phyloP scores from a whole-genome alignment of 2,329 filamentous ascomycete species.

The Diplocarpon mali region DNA sequence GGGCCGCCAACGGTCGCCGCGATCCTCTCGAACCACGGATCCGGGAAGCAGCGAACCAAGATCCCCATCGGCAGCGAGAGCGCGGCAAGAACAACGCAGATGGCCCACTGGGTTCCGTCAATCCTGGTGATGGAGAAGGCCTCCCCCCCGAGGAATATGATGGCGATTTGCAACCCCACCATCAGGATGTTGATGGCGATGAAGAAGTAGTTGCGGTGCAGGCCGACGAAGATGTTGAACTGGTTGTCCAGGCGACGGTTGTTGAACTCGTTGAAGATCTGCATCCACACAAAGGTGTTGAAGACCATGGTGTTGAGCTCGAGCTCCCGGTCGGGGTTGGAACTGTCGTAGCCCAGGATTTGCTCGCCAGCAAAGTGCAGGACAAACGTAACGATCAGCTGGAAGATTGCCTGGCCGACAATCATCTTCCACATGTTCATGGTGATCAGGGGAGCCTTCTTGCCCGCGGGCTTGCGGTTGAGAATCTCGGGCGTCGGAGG shows the following conservation, averaged over 20 bases:
- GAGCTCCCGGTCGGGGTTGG: conserved; percentile 41
- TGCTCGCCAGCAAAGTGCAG: conserved; percentile 63
- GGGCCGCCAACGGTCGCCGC: conserved; percentile 1
- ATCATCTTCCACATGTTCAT: conserved; percentile 99
- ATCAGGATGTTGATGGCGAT: conserved; percentile 74
- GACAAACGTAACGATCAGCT: conserved; percentile 67
- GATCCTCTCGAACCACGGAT: conserved; percentile 2
- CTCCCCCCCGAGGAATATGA: conserved; percentile 72
- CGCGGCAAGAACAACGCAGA: conserved; percentile 72
- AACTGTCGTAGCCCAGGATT: conserved; percentile 46
- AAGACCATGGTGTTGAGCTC: conserved; percentile 63
- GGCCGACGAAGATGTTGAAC: conserved; percentile 90
- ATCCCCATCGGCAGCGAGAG: conserved; percentile 73
- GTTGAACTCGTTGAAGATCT: conserved; percentile 87
- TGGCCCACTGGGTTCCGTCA: conserved; percentile 69
- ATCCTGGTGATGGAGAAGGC: conserved; percentile 59
- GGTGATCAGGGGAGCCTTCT: conserved; percentile 67
- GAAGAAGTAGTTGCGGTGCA: conserved; percentile 81
- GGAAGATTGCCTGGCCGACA: conserved; percentile 80
- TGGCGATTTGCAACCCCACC: conserved; percentile 80
- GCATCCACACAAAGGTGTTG: conserved; percentile 99
- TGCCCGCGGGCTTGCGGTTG: conserved; percentile 61
- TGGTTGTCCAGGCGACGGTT: conserved; percentile 89
- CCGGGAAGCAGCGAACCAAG: conserved; percentile 1
- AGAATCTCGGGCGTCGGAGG: conserved; percentile 58